Base-by-base conservation (phyloP, 2,329 filamentous ascomycete species). In the Teratosphaeria gauchensis region DNA sequence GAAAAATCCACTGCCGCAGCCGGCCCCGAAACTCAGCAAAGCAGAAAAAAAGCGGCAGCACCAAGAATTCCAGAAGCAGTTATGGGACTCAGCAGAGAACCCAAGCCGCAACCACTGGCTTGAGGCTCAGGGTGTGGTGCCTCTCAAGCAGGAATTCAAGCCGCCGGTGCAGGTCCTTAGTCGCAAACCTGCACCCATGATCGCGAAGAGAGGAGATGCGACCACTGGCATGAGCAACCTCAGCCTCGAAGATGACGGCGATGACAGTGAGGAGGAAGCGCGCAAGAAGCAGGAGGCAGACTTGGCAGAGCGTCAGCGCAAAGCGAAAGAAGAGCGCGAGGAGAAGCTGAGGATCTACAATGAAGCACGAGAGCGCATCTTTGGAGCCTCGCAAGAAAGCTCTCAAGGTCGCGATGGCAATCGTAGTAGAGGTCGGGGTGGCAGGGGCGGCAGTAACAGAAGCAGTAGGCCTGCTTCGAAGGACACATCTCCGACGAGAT, bases 261-360 rank as follows among this genome's bases (percentile, higher is more conserved):
- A 86, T 11, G 86, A 89, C 51, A 88, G 85, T 30, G 83, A 88
- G 56, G 83, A 86, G 30, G 82, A 84, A 58, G 74, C 77, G 54
- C 75, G 77, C 57, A 84, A 83, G 70, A 82, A 83, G 62, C 77
- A 80, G 21, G 84, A 85, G 65, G 82, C 84, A 51, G 88, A 84
- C 0, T 82, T 87, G 3, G 89, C 92, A 66, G 88, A 96, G 76
- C 82, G 91, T 35, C 85, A 88, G 62, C 83, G 85, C 28, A 88
- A 88, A 69, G 89, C 92, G 56, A 84, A 90, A 71, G 81, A 83
- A 54, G 90, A 95, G 66, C 83, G 85, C 9, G 91, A 95, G 69
- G 91, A 95, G 76, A 96, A 94, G 77, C 89, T 95, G 76, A 85
- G 85, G 58, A 88, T 88, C 61, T 96, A 96, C 71, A 89, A 95